These are phyloP conservation scores for Colletotrichum australisinense DNA, from an alignment of 2,329 filamentous ascomycete species.

Conservation along the genomic window DNA sequence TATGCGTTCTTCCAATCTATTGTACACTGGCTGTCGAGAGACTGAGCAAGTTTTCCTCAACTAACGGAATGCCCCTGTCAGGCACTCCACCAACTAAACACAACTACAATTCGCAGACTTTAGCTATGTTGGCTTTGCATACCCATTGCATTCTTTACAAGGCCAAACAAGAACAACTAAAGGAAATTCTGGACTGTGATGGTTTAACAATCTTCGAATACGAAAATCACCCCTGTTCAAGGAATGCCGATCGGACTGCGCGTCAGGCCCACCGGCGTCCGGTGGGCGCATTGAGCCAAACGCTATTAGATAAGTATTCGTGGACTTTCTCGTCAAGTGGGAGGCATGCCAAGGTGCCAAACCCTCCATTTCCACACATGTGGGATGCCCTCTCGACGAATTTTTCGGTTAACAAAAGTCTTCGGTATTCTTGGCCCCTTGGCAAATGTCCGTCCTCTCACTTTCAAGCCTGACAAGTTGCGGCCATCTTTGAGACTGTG, in stretches of 20 bases:
- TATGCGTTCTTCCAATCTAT: neutral
- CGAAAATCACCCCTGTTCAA: neutral
- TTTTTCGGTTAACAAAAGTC: neutral
- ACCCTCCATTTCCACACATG: neutral
- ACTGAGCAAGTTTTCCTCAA: slow-evolving; percentile 14
- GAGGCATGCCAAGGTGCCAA: neutral
- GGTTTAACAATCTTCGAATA: neutral
- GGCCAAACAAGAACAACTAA: neutral
- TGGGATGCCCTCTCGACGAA: neutral
- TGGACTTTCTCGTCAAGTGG: slow-evolving; percentile 5
- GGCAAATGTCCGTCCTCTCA: neutral
- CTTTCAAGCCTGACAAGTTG: neutral
- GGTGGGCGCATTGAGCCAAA: neutral
- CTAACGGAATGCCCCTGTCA: neutral
- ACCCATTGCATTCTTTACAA: neutral
- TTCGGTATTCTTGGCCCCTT: neutral
- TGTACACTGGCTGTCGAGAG: neutral
- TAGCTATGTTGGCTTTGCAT: neutral
- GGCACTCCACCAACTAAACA: neutral
- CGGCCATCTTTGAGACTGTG: neutral
- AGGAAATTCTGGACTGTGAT: neutral
- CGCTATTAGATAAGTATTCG: neutral
- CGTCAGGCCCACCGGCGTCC: slow-evolving; percentile 2
- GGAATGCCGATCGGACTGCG: slow-evolving; percentile 1
- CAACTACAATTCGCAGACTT: neutral